Evolutionary conservation across 768 basidiomycete genomes (phyloP).

Genomic region (Podaxis sp.): DNA sequence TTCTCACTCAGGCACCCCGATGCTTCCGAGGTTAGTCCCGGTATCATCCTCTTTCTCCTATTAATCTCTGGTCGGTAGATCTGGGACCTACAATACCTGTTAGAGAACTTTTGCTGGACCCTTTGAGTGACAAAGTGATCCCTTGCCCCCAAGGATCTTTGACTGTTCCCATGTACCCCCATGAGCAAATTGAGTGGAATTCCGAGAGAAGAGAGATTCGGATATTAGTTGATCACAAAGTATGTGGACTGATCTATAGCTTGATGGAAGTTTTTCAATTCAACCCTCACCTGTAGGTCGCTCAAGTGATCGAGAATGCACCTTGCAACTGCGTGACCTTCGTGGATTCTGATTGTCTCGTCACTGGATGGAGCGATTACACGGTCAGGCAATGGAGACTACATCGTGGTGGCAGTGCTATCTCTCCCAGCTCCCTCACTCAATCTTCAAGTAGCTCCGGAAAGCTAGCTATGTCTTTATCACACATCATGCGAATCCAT

Average conservation of each 20-base stretch:
- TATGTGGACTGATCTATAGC: slow-evolving; percentile 21
- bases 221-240: slow-evolving; percentile 62
- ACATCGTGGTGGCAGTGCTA: slow-evolving; percentile 33
- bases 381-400: slow-evolving; percentile 85
- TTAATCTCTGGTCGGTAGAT: slow-evolving; percentile 31
- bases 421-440: slow-evolving; percentile 9
- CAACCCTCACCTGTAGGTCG: slow-evolving; percentile 41
- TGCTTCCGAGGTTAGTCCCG: slow-evolving; percentile 52
- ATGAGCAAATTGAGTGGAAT: slow-evolving; percentile 75
- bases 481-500: slow-evolving; percentile 82
- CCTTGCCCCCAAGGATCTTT: slow-evolving; percentile 62
- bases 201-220: slow-evolving; percentile 55
- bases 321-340: slow-evolving; percentile 75
- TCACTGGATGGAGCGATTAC: slow-evolving; percentile 80
- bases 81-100: slow-evolving; percentile 48
- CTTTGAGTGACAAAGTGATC: slow-evolving; percentile 55
- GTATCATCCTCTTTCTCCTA: background rate
- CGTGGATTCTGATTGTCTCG: slow-evolving; percentile 68
- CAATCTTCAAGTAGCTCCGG: slow-evolving; percentile 13
- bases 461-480: slow-evolving; percentile 36
- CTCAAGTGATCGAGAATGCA: slow-evolving; percentile 76
- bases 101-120: slow-evolving; percentile 53
- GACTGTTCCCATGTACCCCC: slow-evolving; percentile 55
- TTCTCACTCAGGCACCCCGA: slow-evolving; percentile 56
- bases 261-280: background rate